A percentile compares a stretch with the other conserved stretches of the same genome.
phyloP scores from a whole-genome alignment of 768 basidiomycete species.

The Galerina marginata region DNA sequence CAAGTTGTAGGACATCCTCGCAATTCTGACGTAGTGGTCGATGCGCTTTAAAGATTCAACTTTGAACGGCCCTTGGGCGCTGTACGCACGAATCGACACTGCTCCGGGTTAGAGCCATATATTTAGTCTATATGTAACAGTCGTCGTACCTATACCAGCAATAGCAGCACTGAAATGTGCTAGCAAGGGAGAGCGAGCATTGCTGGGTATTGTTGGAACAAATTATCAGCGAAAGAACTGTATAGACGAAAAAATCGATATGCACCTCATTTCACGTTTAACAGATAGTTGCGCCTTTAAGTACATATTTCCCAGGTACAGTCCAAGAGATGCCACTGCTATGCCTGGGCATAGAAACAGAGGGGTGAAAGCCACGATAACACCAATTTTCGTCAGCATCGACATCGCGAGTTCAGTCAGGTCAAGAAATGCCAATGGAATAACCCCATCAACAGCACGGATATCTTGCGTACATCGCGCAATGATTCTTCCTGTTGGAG shows the following conservation, averaged over 20 bases:
- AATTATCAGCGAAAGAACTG: not conserved
- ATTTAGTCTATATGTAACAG: not conserved
- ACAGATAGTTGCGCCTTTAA: slow-evolving; percentile 48
- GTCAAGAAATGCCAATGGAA: slow-evolving; percentile 19
- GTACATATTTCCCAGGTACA: slow-evolving; percentile 46
- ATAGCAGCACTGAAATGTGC: slow-evolving; percentile 43
- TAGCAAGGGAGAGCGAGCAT: slow-evolving; percentile 25
- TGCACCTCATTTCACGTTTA: slow-evolving; percentile 43
- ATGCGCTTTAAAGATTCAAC: slow-evolving; percentile 51
- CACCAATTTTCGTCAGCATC: slow-evolving; percentile 48
- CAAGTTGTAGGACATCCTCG: slow-evolving; percentile 53
- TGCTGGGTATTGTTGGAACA: slow-evolving; percentile 7
- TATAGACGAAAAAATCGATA: too few relatives aligned
- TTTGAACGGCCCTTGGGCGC: slow-evolving; percentile 55
- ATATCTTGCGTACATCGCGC: slow-evolving; percentile 32
- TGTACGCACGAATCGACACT: slow-evolving; percentile 69
- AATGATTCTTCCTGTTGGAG: slow-evolving; percentile 19
- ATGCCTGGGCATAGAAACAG: slow-evolving; percentile 48
- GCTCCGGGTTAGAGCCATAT: not conserved
- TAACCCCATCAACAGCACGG: slow-evolving; percentile 49
- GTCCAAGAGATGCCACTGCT: slow-evolving; percentile 46
- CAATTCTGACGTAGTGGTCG: slow-evolving; percentile 55
- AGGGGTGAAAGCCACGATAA: slow-evolving; percentile 47
- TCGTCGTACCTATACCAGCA: slow-evolving; percentile 51
- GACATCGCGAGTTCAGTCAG: slow-evolving; percentile 34